Evolutionary conservation across 371 early-diverging fungal genomes (phyloP).

Genomic region (Aphelidium insulamus): DNA sequence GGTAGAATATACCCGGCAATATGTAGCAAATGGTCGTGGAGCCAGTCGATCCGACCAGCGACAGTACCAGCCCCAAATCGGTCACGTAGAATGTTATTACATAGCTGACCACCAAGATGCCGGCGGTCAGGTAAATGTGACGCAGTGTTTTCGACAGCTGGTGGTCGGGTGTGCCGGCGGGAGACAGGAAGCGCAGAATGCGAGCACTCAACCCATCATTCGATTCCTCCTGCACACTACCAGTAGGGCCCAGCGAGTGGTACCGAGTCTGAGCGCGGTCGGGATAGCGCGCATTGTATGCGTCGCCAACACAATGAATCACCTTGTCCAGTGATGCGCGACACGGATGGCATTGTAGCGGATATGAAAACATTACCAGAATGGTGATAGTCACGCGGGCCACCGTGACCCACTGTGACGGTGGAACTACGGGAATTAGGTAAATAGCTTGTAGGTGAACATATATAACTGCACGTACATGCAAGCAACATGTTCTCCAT

Average conservation of each 20-base stretch:
- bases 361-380: constrained; percentile 83
- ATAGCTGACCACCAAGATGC: constrained; percentile 42
- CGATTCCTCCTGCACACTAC: background rate
- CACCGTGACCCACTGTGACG: no score
- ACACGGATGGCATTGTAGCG: constrained; percentile 92
- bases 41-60: constrained; percentile 95
- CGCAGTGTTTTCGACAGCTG: constrained; percentile 7
- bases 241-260: background rate
- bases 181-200: background rate
- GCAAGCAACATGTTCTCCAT: constrained; percentile 70
- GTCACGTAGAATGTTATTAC: constrained; percentile 48
- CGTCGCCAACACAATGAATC: constrained; percentile 7
- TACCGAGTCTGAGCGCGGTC: constrained; percentile 3
- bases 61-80: constrained; percentile 55
- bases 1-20: constrained; percentile 86
- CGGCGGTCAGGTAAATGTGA: constrained; percentile 37
- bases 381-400: constrained; percentile 77
- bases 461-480: constrained; percentile 25
- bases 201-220: no score
- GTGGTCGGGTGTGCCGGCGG: constrained; percentile 1
- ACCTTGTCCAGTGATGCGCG: constrained; percentile 80
- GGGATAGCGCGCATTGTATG: constrained; percentile 7
- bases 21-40: constrained; percentile 95
- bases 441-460: background rate
- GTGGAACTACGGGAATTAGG: no score